phyloP scores from a whole-genome alignment of 2,329 filamentous ascomycete species.

The Sclerotinia trifoliorum region DNA sequence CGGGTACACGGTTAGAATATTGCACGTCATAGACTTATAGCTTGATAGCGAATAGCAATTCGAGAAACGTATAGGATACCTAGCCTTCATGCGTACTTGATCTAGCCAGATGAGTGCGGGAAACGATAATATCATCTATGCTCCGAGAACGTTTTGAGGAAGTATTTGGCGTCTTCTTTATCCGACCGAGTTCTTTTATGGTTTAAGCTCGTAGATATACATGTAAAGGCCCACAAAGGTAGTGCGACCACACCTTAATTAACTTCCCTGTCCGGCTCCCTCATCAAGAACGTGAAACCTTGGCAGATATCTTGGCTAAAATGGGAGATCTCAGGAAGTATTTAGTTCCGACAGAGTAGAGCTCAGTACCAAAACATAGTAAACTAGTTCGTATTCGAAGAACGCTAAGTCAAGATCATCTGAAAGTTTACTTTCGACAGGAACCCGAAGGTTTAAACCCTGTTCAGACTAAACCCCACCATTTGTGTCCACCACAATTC shows the following conservation, averaged over 20 bases:
- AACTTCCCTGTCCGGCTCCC: conserved; percentile 17
- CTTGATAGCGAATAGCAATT: conserved; percentile 5
- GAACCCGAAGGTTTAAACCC: neutral
- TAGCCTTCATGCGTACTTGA: neutral
- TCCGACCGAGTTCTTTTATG: neutral
- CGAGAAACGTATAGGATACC: conserved; percentile 10
- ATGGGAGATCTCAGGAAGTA: neutral
- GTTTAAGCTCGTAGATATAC: conserved; percentile 14
- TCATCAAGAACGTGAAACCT: neutral
- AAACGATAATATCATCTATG: neutral
- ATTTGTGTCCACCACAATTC: neutral
- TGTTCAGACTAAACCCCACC: neutral
- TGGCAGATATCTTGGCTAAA: neutral
- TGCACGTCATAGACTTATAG: conserved; percentile 17
- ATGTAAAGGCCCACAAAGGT: conserved; percentile 3
- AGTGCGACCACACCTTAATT: neutral
- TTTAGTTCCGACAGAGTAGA: neutral
- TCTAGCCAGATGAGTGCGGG: neutral
- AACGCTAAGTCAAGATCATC: neutral
- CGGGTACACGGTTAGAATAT: neutral
- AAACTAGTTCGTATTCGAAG: neutral
- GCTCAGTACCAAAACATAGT: neutral
- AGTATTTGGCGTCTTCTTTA: neutral
- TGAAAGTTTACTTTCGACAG: neutral
- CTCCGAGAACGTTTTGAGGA: neutral